A percentile compares a stretch with the other conserved stretches of the same genome.
phyloP scores from a whole-genome alignment of 2,329 filamentous ascomycete genomes.

The Ophiostoma sp. region DNA sequence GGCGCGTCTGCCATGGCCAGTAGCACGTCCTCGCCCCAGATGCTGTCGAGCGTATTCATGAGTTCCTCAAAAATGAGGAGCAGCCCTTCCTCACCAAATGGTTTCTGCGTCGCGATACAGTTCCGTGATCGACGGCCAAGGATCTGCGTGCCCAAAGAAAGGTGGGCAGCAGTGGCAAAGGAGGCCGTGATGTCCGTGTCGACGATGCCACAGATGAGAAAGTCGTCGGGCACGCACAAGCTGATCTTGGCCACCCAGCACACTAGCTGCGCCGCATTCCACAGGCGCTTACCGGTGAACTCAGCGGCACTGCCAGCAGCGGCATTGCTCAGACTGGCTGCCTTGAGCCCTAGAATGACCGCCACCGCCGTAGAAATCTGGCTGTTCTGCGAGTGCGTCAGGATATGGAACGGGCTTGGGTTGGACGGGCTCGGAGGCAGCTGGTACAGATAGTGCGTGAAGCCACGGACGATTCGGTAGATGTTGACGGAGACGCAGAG shows the following conservation, averaged over 20 bases:
- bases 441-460: slow-evolving; percentile 20
- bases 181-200: slow-evolving; percentile 19
- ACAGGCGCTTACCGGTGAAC: background rate
- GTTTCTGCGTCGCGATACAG: slow-evolving; percentile 3
- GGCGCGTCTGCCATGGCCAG: slow-evolving; percentile 7
- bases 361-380: slow-evolving; percentile 17
- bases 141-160: slow-evolving; percentile 17
- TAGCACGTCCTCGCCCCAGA: slow-evolving; percentile 12
- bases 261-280: slow-evolving; percentile 10
- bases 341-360: slow-evolving; percentile 5
- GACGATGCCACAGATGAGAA: slow-evolving; percentile 21
- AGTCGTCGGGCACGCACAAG: slow-evolving; percentile 20
- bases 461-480: slow-evolving; percentile 20
- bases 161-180: slow-evolving; percentile 20
- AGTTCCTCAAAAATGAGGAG: slow-evolving; percentile 19
- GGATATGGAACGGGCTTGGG: slow-evolving; percentile 19
- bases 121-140: slow-evolving; percentile 17
- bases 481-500: slow-evolving; percentile 19
- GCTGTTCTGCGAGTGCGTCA: slow-evolving; percentile 20
- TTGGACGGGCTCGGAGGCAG: slow-evolving; percentile 18
- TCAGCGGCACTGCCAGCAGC: background rate
- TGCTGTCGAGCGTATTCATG: slow-evolving; percentile 11
- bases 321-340: background rate
- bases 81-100: slow-evolving; percentile 20
- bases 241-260: slow-evolving; percentile 20